A percentile compares a stretch with the other conserved stretches of the same genome.
These are phyloP conservation scores for Lactifluus subvellereus DNA, from an alignment of 768 basidiomycete genomes.

Conservation along the genomic window DNA sequence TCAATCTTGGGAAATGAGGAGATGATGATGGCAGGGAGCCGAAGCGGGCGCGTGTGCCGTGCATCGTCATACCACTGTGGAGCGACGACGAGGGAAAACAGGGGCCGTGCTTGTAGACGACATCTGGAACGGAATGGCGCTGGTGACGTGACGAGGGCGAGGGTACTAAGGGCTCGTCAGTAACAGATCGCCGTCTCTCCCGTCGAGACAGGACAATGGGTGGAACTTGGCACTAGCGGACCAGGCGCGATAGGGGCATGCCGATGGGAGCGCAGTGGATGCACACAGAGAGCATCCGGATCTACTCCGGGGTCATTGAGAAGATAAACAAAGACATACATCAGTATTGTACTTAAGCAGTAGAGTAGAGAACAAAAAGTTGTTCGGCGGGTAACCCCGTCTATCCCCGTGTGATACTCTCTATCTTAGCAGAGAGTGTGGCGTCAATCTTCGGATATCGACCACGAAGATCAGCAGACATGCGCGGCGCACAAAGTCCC, in stretches of 20 bases:
- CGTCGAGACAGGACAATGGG: neutral
- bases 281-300: too few relatives aligned
- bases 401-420: too few relatives aligned
- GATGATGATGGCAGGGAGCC: conserved; percentile 5
- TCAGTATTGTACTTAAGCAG: too few relatives aligned
- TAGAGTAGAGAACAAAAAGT: too few relatives aligned
- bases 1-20: conserved; percentile 5
- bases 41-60: conserved; percentile 16
- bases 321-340: too few relatives aligned
- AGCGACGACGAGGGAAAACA: conserved; percentile 3
- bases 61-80: neutral
- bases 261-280: too few relatives aligned
- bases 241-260: too few relatives aligned
- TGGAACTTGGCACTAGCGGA: neutral
- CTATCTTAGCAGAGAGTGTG: too few relatives aligned
- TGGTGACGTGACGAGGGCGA: neutral
- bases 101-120: conserved; percentile 6
- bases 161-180: neutral
- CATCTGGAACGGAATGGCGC: conserved; percentile 12
- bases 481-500: conserved; percentile 60
- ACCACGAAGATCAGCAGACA: conserved; percentile 58
- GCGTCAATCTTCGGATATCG: conserved; percentile 41
- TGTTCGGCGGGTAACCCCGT: too few relatives aligned
- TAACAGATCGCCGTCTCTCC: neutral
- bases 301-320: too few relatives aligned